Base-by-base conservation (phyloP, 202 grass and related monocot species). In the Zoysia matrella region DNA sequence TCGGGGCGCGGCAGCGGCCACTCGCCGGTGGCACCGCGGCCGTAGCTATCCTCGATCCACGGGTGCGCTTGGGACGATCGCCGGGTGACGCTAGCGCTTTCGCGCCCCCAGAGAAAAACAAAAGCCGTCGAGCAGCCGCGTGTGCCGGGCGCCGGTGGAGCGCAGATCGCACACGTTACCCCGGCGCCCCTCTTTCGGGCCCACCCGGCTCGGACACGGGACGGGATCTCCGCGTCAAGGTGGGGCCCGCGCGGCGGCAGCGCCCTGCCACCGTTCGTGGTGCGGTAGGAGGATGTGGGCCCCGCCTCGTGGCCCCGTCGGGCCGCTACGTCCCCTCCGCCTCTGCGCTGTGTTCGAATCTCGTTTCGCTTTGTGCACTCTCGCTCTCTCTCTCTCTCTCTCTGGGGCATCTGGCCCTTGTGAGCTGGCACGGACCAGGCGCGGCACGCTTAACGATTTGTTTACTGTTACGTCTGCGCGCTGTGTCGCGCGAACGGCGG, bases 241-340 rank as follows among this genome's bases (percentile, higher is more conserved):
- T 57, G 63, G 40, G 60, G 11, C 60, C 60, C 60, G 60, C 60
- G 7, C 3, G 64, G 64, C 64, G 48, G 61, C 73, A 67, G 83
- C 90, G 75, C 65, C 65, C 67, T 80, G 90, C 82, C 83, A 83
- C 90, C 90, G 86, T 92, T 79, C 86, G 74, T 88, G 16, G 86
- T 92, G 90, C 86, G 79, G 51, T 51, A 12, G 55, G 12, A 12
- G 18, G 4, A 12, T 43, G 47, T 58, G 60, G 60, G 60, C 60
- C 60, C 22, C 22, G 18, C 8, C 16, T 3, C 57, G 57, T 30
- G 57, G 57, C 58, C 58, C 18, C 58, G 58, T 61, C 58, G 58
- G 30, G 16, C 58, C 58, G 16, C 58, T 61, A 61, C 58, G 58
- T 58, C 55, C 15, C 16, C 57, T 60, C 57, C 0, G 30, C 30